Evolutionary conservation across 495 filamentous ascomycete genomes (phyloP), one percentile per base, ranked within the genome.

Genomic region (Cenococcum geophilum): DNA sequence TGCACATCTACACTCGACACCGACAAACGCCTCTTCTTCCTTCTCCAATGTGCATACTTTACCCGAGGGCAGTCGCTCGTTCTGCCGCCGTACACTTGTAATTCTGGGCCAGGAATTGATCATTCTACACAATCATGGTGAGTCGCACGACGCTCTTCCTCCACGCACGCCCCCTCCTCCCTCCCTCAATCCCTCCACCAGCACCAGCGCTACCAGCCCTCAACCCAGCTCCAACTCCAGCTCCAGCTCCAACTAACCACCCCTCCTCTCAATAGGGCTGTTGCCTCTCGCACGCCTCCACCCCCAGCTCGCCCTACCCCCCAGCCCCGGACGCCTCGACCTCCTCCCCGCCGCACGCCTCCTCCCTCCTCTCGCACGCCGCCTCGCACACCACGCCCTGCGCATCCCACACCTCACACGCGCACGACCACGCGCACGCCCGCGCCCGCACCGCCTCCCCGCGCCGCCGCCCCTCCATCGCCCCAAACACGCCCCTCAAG

Each of bases 231-330:
- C 27, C n/a, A n/a, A n/a, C 27, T 32, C 27, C 27, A 32, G 27
- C 27, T 32, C 27, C 27, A 32, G 27, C 27, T 32, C 27, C 27
- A 2, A 32, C 55, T 21, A 54, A n/a, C n/a, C 11, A 25, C 45
- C 1, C 40, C 1, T 20, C 45, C 59, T 62, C 22, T 59, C 32
- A 47, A 12, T 45, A 69, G 67, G 67, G 67, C 52, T 69, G 67
- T 63, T 69, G 67, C 57, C 34, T 45, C 49, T 48, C 51, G 14
- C 25, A 25, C 27, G 40, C 49, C 32, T 27, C 20, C 56, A 21
- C 22, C 59, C 37, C 60, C 18, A 48, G 40, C 40, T n/a, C 27
- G 34, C 62, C 59, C 16, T 64, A 62, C 55, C 37, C 58, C 23
- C 48, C 36, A 59, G 32, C 48, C 64, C 27, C 45, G 5, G 45